Evolutionary conservation across 2,329 filamentous ascomycete species (phyloP).

Genomic region (Arthrobotrys musiformis): DNA sequence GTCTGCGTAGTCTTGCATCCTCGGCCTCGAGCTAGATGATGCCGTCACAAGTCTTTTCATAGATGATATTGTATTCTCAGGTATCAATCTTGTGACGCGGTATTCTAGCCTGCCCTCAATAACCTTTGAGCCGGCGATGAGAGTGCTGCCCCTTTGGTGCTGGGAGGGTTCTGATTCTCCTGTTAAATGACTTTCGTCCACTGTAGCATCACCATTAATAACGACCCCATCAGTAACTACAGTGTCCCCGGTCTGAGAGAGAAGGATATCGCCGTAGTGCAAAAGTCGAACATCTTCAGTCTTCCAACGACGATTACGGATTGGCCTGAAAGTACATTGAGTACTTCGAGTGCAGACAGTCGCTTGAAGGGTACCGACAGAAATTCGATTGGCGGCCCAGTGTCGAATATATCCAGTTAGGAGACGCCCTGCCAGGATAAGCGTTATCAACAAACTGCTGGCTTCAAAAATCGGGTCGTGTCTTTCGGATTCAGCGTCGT

Average conservation of each 20-base stretch:
- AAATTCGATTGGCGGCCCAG: conserved; percentile 69
- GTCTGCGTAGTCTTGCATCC: conserved; percentile 75
- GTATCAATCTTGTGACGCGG: conserved; percentile 71
- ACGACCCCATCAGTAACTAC: conserved; percentile 78
- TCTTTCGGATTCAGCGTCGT: conserved; percentile 57
- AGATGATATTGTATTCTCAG: conserved; percentile 76
- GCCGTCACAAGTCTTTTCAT: conserved; percentile 78
- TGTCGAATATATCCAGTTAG: conserved; percentile 68
- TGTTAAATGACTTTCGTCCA: conserved; percentile 82
- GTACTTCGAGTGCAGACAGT: conserved; percentile 56
- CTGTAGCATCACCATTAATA: conserved; percentile 71
- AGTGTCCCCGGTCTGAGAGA: conserved; percentile 70
- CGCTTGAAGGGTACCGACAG: conserved; percentile 66
- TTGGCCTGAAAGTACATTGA: conserved; percentile 8
- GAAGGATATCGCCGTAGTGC: conserved; percentile 77
- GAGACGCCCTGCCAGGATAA: conserved; percentile 71
- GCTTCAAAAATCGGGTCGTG: conserved; percentile 69
- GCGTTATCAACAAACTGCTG: conserved; percentile 70
- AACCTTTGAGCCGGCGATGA: conserved; percentile 74
- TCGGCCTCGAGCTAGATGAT: conserved; percentile 75
- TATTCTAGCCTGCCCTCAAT: conserved; percentile 68
- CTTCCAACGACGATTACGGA: conserved; percentile 42
- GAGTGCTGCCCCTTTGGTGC: conserved; percentile 67
- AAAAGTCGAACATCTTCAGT: conserved; percentile 73
- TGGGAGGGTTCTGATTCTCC: conserved; percentile 74